phyloP scores from a whole-genome alignment of 2,329 filamentous ascomycete species.

The Talaromyces sp. region DNA sequence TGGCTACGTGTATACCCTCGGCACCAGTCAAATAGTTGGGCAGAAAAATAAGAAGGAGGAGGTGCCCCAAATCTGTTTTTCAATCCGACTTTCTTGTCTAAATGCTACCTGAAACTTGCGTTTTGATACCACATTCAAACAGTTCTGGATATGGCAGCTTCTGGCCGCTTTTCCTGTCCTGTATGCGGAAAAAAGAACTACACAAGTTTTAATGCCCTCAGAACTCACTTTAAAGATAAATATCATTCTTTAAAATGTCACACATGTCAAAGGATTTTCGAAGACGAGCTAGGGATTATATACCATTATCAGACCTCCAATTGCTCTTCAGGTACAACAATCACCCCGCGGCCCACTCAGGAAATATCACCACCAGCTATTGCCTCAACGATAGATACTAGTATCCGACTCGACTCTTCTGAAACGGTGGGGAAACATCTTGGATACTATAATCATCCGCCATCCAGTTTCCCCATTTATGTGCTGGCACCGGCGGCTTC shows the following conservation, averaged over 20 bases:
- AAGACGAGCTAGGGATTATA: not conserved
- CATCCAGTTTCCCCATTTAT: not conserved
- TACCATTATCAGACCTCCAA: not conserved
- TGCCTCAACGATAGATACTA: not conserved
- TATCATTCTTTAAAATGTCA: not conserved
- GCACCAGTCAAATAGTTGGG: not conserved
- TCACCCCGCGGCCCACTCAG: too few species aligned
- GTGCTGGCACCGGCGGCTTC: not conserved
- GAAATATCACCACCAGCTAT: not conserved
- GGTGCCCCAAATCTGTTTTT: not conserved
- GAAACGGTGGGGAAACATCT: too few species aligned
- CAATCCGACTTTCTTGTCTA: not conserved
- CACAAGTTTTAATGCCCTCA: not conserved
- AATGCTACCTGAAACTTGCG: not conserved
- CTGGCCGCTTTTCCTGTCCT: not conserved
- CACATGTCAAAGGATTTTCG: not conserved
- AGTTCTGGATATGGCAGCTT: not conserved
- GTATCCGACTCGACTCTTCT: not conserved
- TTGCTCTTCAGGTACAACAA: not conserved
- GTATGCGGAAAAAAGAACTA: not conserved
- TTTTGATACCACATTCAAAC: not conserved
- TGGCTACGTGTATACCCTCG: conserved; percentile 7
- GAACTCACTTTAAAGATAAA: not conserved
- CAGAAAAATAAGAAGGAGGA: not conserved
- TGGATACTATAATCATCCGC: not conserved